A percentile compares a stretch with the other conserved stretches of the same genome.
These are phyloP conservation scores for Candida krabiensis DNA, from an alignment of 805 yeast genomes.

Conservation along the genomic window DNA sequence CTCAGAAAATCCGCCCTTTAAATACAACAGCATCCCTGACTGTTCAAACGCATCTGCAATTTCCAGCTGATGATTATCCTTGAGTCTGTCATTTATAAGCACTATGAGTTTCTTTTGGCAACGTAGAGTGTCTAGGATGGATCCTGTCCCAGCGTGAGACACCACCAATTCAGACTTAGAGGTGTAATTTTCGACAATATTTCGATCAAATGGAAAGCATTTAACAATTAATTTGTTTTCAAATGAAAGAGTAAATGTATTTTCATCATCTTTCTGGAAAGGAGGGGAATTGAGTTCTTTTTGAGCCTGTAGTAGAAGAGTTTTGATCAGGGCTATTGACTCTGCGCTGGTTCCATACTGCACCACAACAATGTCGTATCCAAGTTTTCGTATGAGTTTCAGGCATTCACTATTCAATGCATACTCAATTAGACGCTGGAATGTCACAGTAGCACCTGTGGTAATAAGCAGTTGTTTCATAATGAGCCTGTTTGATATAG, in stretches of 20 bases:
- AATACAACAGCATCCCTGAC: constrained; percentile 30
- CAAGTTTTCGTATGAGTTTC: constrained; percentile 31
- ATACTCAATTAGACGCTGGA: constrained; percentile 53
- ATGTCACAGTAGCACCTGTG: constrained; percentile 91
- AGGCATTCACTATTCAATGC: constrained; percentile 39
- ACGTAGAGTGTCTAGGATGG: constrained; percentile 77
- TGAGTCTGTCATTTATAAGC: constrained; percentile 67
- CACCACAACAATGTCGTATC: constrained; percentile 44
- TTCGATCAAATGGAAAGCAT: constrained; percentile 49
- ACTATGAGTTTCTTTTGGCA: constrained; percentile 58
- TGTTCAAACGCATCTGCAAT: constrained; percentile 59
- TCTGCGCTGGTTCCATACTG: constrained; percentile 53
- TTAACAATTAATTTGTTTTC: constrained; percentile 28
- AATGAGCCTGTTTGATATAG: too few species aligned
- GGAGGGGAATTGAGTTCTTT: neutral
- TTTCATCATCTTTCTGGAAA: neutral
- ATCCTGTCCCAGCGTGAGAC: constrained; percentile 92
- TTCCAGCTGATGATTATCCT: constrained; percentile 86
- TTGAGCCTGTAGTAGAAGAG: constrained; percentile 6
- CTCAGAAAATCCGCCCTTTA: constrained; percentile 16
- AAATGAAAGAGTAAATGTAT: constrained; percentile 1
- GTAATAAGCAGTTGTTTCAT: constrained; percentile 56
- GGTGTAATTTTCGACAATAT: constrained; percentile 43
- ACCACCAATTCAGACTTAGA: constrained; percentile 57
- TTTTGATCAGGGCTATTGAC: constrained; percentile 11